Conservation (phyloP, 768 basidiomycete species). For the Psilocybe azurescens region DNA sequence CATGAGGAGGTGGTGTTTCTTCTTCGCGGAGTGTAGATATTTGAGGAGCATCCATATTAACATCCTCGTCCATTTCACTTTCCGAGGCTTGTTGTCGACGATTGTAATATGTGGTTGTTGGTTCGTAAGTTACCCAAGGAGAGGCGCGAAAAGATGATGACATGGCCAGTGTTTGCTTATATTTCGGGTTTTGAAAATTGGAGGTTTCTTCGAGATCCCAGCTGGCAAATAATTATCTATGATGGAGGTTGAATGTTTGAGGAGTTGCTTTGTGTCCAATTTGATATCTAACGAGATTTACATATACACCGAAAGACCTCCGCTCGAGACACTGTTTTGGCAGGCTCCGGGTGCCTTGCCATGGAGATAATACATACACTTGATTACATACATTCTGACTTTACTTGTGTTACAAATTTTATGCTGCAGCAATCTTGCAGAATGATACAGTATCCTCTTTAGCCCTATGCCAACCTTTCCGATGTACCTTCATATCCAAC, state of each 20-base stretch:
- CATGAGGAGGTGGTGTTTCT: constrained; percentile 64
- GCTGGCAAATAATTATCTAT: constrained; percentile 7
- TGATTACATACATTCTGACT: neutral
- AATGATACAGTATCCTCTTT: neutral
- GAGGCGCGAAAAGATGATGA: constrained; percentile 61
- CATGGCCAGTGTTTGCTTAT: constrained; percentile 44
- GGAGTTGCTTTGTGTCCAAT: constrained; percentile 1
- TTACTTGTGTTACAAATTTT: neutral
- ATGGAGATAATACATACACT: neutral
- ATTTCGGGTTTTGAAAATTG: constrained; percentile 32
- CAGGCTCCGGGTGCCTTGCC: neutral
- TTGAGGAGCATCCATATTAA: constrained; percentile 80
- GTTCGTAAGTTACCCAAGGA: constrained; percentile 66
- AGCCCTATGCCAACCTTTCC: constrained; percentile 26
- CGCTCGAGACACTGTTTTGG: neutral
- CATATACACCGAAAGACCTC: neutral
- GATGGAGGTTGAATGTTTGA: constrained; percentile 3
- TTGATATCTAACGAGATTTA: neutral
- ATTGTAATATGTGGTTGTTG: constrained; percentile 30
- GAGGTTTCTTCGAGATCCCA: constrained; percentile 10
- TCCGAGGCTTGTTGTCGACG: constrained; percentile 28
- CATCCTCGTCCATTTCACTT: constrained; percentile 48
- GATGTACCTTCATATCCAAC: constrained; percentile 64
- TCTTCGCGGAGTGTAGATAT: constrained; percentile 83
- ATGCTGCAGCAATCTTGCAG: neutral